Base-by-base conservation (phyloP, 192 early-diverging fungal species). In the Umbelopsis vinacea region DNA sequence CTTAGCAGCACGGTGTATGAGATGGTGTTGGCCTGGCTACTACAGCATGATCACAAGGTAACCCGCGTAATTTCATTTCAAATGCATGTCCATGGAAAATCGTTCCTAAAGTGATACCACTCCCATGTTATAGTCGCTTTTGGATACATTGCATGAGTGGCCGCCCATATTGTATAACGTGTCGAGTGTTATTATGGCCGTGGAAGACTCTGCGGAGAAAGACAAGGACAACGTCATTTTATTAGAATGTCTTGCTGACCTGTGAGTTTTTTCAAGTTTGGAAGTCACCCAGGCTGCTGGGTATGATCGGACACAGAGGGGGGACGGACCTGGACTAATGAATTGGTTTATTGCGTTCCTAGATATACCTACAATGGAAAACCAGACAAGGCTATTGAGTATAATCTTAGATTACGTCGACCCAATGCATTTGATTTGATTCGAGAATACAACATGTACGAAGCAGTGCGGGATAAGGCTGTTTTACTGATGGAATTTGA, bases 401-500 rank as follows among this genome's bases (percentile, higher is more conserved):
- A 93, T 82, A 92, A 91, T 70, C 81, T 99, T 67, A 75, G 88
- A 69, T 80, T 97, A 53, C 81, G 84, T 23, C 73, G 86, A 15
- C 89, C 90, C 0, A 88, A 89, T 46, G 91, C 91, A n/a, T 84
- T 98, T 77, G 89, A 90, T 11, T 80, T 91, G 21, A 92, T 99
- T 6, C 79, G 80, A 15, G 77, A 85, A 6, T 87, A 97, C 73
- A 91, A 94, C 76, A 84, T 98, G 78, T 96, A 93, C 74, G 81
- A 87, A 21, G 91, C 91, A 0, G 76, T 99, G 2, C 80, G 91
- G 46, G 85, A 92, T 70, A 94, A 96, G 73, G 91, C 91, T 2
- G 78, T 92, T 4, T 80, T 97, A 12, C 74, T 97, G 15, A 85
- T 99, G 85, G 86, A 92, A 26, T 98, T 96, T 76, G 94, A 96